phyloP scores from a whole-genome alignment of 2,329 filamentous ascomycete genomes.

The Claviceps arundinis region DNA sequence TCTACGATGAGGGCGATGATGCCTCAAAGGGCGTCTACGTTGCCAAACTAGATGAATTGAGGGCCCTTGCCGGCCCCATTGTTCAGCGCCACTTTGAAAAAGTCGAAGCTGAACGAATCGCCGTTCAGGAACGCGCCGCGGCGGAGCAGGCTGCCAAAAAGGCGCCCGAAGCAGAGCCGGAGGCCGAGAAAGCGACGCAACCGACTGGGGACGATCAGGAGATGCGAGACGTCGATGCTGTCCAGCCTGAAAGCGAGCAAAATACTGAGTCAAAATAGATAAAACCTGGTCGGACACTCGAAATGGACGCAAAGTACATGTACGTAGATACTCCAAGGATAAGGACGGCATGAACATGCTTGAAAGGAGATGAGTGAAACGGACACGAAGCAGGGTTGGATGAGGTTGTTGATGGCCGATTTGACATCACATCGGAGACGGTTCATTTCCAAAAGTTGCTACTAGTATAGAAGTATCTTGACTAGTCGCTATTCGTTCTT shows the following conservation, averaged over 20 bases:
- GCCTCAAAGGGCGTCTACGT: constrained; percentile 87
- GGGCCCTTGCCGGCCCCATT: constrained; percentile 78
- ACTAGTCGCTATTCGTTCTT: not conserved
- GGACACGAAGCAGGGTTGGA: not conserved
- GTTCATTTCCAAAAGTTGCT: not conserved
- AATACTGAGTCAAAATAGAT: constrained; percentile 23
- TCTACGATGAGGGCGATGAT: constrained; percentile 95
- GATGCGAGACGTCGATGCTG: constrained; percentile 48
- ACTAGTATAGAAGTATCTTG: not conserved
- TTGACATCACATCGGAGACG: not conserved
- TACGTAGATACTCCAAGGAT: constrained; percentile 7
- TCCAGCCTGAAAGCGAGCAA: constrained; percentile 38
- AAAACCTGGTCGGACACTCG: not conserved
- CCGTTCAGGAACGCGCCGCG: constrained; percentile 61
- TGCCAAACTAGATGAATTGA: constrained; percentile 92
- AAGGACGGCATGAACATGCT: not conserved
- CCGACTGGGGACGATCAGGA: constrained; percentile 42
- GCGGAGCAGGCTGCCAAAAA: constrained; percentile 69
- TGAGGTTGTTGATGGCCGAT: not conserved
- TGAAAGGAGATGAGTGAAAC: not conserved
- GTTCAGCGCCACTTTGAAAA: constrained; percentile 93
- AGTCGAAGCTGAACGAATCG: constrained; percentile 73
- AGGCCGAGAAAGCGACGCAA: constrained; percentile 35
- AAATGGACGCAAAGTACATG: constrained; percentile 6
- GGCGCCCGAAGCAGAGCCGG: constrained; percentile 40